phyloP scores from a whole-genome alignment of 2,329 filamentous ascomycete genomes.

The Monilinia polystroma region DNA sequence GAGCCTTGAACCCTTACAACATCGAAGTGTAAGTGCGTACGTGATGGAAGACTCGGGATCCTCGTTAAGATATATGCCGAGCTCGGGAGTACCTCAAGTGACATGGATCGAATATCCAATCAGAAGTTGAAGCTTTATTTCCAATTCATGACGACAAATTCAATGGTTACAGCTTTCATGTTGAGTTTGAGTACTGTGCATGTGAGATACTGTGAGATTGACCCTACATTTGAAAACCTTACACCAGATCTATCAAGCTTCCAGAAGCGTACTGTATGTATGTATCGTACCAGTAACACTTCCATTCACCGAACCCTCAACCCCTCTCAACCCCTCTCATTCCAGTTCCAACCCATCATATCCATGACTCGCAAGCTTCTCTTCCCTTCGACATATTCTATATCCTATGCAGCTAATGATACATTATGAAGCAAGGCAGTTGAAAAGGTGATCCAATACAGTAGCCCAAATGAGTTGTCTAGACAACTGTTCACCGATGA shows the following conservation, averaged over 20 bases:
- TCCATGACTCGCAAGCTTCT: conserved; percentile 3
- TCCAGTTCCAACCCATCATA: background rate
- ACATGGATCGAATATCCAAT: too few species aligned
- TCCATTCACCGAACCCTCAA: too few species aligned
- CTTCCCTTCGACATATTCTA: background rate
- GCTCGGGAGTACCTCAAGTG: background rate
- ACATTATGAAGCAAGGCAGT: background rate
- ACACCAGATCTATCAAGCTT: too few species aligned
- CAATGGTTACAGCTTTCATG: too few species aligned
- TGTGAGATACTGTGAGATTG: too few species aligned
- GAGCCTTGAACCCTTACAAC: background rate
- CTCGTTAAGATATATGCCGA: background rate
- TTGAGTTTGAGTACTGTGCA: too few species aligned
- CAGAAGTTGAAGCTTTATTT: too few species aligned
- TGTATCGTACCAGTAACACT: too few species aligned
- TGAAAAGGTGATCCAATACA: background rate
- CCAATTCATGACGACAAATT: too few species aligned
- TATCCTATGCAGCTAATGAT: background rate
- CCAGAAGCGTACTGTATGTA: too few species aligned
- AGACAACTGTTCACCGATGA: conserved; percentile 25
- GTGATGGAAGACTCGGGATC: conserved; percentile 4
- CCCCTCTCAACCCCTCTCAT: too few species aligned
- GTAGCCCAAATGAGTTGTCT: background rate
- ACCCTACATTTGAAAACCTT: too few species aligned
- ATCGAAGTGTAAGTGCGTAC: background rate